These are phyloP conservation scores for Bipolaris gigantea DNA, from an alignment of 2,329 filamentous ascomycete genomes.

Conservation along the genomic window DNA sequence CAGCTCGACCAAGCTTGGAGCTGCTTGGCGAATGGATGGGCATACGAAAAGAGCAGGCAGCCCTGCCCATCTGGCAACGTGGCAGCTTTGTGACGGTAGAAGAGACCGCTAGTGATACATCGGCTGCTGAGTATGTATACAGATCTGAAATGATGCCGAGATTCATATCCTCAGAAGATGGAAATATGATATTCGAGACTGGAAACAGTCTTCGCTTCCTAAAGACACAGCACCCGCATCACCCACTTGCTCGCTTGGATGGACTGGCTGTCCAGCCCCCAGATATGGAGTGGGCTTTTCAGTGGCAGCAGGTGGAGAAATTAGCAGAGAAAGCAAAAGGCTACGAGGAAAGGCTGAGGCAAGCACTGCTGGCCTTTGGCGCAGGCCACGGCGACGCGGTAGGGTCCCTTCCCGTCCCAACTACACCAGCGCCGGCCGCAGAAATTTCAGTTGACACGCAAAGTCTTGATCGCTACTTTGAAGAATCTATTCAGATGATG, in stretches of 20 bases:
- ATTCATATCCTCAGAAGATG: conserved; percentile 72
- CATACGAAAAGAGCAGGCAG: conserved; percentile 50
- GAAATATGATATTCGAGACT: conserved; percentile 73
- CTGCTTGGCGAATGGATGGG: conserved; percentile 76
- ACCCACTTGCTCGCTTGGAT: conserved; percentile 64
- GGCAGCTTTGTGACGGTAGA: conserved; percentile 36
- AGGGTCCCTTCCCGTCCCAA: neutral
- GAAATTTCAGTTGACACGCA: neutral
- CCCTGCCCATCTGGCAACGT: conserved; percentile 30
- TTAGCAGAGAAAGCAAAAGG: conserved; percentile 62
- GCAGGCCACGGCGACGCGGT: neutral
- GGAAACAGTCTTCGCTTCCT: conserved; percentile 76
- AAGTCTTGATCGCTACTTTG: conserved; percentile 29
- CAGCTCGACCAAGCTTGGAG: conserved; percentile 67
- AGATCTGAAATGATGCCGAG: conserved; percentile 67
- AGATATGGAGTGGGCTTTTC: conserved; percentile 67
- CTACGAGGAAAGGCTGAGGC: conserved; percentile 53
- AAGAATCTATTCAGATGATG: conserved; percentile 30
- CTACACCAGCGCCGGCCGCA: neutral
- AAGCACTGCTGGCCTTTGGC: conserved; percentile 35
- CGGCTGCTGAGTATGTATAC: conserved; percentile 60
- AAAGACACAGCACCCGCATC: conserved; percentile 68
- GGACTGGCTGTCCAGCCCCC: conserved; percentile 58
- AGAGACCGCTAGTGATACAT: conserved; percentile 27
- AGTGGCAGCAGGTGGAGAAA: conserved; percentile 68